Conservation (phyloP, 306 rosid genomes). For the Inga oerstediana region DNA sequence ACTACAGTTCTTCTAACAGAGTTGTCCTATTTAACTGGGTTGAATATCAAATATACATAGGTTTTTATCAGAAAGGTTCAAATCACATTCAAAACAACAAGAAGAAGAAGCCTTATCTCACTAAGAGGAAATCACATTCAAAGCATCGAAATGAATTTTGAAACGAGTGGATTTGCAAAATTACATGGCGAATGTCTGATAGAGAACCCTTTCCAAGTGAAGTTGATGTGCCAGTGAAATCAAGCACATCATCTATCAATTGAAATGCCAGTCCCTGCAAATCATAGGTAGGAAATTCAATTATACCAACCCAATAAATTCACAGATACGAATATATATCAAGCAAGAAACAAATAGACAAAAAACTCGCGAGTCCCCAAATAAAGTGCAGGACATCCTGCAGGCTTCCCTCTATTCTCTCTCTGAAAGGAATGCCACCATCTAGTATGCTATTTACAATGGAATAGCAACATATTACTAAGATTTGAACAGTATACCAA, state of each 20-base stretch:
- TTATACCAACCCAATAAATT: slow-evolving; percentile 23
- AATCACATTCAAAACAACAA: background rate
- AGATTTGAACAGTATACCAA: slow-evolving; percentile 48
- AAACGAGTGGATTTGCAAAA: slow-evolving; percentile 25
- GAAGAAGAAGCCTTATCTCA: background rate
- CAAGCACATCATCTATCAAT: slow-evolving; percentile 91
- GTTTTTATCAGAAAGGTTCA: slow-evolving; percentile 12
- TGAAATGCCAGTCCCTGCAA: slow-evolving; percentile 95
- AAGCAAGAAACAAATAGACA: slow-evolving; percentile 10
- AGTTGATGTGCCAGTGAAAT: slow-evolving; percentile 87
- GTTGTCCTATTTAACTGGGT: background rate
- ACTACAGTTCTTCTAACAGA: background rate
- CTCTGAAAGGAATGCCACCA: slow-evolving; percentile 19
- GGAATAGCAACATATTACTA: slow-evolving; percentile 1
- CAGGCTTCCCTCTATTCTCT: slow-evolving; percentile 27
- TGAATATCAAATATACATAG: background rate
- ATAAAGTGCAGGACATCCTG: slow-evolving; percentile 8
- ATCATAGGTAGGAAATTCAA: slow-evolving; percentile 24
- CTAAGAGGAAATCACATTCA: background rate
- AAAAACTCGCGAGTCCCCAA: slow-evolving; percentile 3
- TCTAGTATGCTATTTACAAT: slow-evolving; percentile 9
- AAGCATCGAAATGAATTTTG: slow-evolving; percentile 7
- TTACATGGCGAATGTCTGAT: slow-evolving; percentile 87
- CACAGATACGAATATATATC: slow-evolving; percentile 14
- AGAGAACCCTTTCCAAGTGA: slow-evolving; percentile 97